Evolutionary conservation across 768 basidiomycete species (phyloP).

Genomic region (Rhodotorula toruloides): DNA sequence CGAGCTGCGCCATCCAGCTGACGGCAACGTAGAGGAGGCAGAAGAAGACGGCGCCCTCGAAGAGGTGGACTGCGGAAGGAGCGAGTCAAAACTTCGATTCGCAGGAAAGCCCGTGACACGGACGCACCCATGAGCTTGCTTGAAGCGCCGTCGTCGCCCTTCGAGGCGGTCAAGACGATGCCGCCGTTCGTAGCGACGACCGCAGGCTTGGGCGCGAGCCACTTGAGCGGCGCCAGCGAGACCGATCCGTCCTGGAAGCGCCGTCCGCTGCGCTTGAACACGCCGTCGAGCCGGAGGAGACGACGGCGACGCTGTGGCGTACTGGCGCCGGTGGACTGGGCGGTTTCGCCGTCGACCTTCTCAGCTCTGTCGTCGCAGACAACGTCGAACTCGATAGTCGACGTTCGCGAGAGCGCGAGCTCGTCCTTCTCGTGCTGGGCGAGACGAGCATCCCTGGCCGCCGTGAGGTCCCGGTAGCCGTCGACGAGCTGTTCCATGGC

Average conservation of each 20-base stretch:
- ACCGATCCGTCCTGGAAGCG: neutral
- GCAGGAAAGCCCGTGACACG: neutral
- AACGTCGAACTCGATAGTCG: conserved; percentile 30
- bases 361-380: neutral
- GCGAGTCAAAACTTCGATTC: neutral
- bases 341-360: neutral
- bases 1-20: neutral
- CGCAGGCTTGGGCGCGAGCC: neutral
- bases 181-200: neutral
- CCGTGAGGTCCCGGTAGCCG: conserved; percentile 28
- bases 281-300: neutral
- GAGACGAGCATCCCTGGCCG: neutral
- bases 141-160: neutral
- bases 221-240: neutral
- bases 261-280: neutral
- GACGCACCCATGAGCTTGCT: no score
- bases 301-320: neutral
- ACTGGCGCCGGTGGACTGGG: no score
- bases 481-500: conserved; percentile 38
- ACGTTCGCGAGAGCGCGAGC: neutral
- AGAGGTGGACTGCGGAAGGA: conserved; percentile 2
- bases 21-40: conserved; percentile 12
- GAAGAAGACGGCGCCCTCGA: conserved; percentile 13
- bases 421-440: neutral
- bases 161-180: neutral